phyloP scores from a whole-genome alignment of 192 early-diverging fungal species.

The Thamnidium elegans region DNA sequence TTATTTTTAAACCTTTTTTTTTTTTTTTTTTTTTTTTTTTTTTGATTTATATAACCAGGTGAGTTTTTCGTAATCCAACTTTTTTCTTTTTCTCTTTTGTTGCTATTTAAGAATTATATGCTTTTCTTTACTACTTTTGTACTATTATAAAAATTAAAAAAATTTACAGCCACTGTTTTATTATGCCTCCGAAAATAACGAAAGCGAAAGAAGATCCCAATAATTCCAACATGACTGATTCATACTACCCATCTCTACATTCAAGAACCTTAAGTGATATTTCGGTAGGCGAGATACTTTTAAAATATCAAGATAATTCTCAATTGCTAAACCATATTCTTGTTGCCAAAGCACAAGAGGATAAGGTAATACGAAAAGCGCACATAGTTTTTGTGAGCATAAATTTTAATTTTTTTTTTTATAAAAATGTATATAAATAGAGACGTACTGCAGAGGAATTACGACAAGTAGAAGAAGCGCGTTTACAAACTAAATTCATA shows the following conservation, averaged over 20 bases:
- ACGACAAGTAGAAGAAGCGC: conserved; percentile 11
- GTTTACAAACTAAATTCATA: conserved; percentile 10
- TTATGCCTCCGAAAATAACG: conserved; percentile 12
- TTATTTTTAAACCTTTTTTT: conserved; percentile 17
- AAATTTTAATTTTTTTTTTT: not conserved
- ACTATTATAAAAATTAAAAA: not conserved
- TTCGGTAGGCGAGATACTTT: conserved; percentile 11
- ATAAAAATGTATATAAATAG: conserved; percentile 4
- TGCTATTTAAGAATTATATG: too few relatives aligned
- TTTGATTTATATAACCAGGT: conserved; percentile 3
- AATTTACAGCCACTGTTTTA: not conserved
- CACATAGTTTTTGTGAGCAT: not conserved
- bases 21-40: conserved; percentile 5
- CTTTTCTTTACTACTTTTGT: not conserved
- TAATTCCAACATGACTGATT: not conserved
- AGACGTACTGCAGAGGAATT: conserved; percentile 12
- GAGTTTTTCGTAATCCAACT: not conserved
- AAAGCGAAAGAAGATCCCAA: not conserved
- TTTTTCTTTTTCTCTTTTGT: not conserved
- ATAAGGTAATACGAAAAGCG: conserved; percentile 5
- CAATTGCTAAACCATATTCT: conserved; percentile 15
- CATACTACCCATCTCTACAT: conserved; percentile 5
- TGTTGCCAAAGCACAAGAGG: conserved; percentile 15
- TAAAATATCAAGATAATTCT: conserved; percentile 13
- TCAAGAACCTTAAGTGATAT: conserved; percentile 2